These are phyloP conservation scores for Penicillium polonicum DNA, from an alignment of 2,329 filamentous ascomycete species.

Conservation along the genomic window DNA sequence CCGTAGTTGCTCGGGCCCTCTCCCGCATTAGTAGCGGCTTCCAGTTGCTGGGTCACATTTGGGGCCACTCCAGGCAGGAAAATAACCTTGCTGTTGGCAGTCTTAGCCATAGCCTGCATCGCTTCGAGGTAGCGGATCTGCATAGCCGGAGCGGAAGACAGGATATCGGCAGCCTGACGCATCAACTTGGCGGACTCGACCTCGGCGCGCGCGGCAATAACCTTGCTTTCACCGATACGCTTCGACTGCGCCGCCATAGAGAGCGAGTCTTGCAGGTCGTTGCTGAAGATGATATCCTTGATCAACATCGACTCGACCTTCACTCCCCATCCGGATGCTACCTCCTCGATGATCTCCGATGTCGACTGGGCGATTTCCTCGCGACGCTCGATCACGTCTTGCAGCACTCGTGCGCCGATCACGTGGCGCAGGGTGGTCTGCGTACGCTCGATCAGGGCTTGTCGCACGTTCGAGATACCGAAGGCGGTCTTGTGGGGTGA, in stretches of 20 bases:
- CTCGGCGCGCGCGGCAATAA: conserved; percentile 94
- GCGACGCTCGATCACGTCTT: conserved; percentile 97
- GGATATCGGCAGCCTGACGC: conserved; percentile 87
- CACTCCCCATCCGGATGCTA: conserved; percentile 90
- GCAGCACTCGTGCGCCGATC: conserved; percentile 88
- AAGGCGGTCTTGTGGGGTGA: conserved; percentile 96
- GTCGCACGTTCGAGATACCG: conserved; percentile 89
- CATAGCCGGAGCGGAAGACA: conserved; percentile 92
- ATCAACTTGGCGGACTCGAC: conserved; percentile 88
- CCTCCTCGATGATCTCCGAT: conserved; percentile 95
- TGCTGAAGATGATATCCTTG: conserved; percentile 97
- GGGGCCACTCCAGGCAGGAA: conserved; percentile 63
- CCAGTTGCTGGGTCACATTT: too few species aligned
- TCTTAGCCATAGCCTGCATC: conserved; percentile 98
- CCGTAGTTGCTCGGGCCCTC: conserved; percentile 52
- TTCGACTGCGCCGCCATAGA: conserved; percentile 99
- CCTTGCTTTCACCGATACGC: conserved; percentile 96
- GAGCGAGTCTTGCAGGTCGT: conserved; percentile 90
- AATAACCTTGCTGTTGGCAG: conserved; percentile 82
- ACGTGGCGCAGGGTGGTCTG: conserved; percentile 97
- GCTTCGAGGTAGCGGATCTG: conserved; percentile 97
- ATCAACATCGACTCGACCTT: conserved; percentile 98
- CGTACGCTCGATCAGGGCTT: conserved; percentile 95
- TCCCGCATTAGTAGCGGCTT: too few species aligned
- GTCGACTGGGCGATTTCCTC: conserved; percentile 96